Conservation (phyloP, 75 land plant species). For the Pinus tabuliformis region DNA sequence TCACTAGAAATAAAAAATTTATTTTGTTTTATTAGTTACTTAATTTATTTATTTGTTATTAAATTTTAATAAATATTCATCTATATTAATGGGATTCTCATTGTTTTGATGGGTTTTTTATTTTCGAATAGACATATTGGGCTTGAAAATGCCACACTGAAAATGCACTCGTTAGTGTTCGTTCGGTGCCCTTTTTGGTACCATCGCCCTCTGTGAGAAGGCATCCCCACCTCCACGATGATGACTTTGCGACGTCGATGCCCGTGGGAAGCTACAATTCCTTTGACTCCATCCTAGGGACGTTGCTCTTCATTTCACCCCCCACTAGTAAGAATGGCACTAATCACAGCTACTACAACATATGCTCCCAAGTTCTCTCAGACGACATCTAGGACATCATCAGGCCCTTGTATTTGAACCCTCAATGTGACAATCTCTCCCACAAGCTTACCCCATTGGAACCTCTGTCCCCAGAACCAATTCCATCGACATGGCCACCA, state of each 20-base stretch:
- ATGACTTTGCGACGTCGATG: conserved; percentile 2
- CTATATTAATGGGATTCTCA: too few species aligned
- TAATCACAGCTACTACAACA: conserved; percentile 12
- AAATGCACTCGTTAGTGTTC: conserved; percentile 11
- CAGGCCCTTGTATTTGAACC: neutral
- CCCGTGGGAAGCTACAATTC: conserved; percentile 70
- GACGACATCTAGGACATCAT: neutral
- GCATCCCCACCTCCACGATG: neutral
- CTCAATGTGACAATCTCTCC: neutral
- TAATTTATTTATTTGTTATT: too few species aligned
- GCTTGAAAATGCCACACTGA: conserved; percentile 22
- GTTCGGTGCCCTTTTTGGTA: conserved; percentile 41
- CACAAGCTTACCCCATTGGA: conserved; percentile 12
- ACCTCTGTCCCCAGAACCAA: conserved; percentile 40
- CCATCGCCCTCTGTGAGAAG: conserved; percentile 22
- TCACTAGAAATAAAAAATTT: too few species aligned
- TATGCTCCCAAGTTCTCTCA: conserved; percentile 26
- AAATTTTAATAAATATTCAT: too few species aligned
- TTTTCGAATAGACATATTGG: too few species aligned
- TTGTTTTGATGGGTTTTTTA: too few species aligned
- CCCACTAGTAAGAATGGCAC: conserved; percentile 16
- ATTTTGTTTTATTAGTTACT: too few species aligned
- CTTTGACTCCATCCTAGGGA: conserved; percentile 48
- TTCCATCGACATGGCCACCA: conserved; percentile 14
- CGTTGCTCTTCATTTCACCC: conserved; percentile 23